Evolutionary conservation across 1,139 yeast species (phyloP).

Genomic region (Kodamaea fungicola): DNA sequence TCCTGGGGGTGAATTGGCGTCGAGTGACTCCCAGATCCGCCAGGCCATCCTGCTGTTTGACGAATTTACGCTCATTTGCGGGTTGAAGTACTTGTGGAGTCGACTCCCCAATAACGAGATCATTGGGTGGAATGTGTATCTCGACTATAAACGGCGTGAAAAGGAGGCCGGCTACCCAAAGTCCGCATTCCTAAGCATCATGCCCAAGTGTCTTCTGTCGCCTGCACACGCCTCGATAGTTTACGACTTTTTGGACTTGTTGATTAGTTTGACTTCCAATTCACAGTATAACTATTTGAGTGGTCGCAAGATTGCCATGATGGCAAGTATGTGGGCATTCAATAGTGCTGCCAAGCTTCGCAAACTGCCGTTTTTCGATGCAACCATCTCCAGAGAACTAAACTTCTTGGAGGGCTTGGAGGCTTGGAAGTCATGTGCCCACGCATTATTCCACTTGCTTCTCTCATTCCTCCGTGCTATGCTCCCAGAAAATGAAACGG

Average conservation of each 20-base stretch:
- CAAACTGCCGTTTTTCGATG: constrained; percentile 39
- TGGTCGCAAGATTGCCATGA: constrained; percentile 74
- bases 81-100: constrained; percentile 82
- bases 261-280: constrained; percentile 79
- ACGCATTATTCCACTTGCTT: constrained; percentile 79
- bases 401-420: constrained; percentile 69
- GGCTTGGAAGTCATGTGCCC: constrained; percentile 78
- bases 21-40: constrained; percentile 30
- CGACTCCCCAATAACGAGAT: constrained; percentile 76
- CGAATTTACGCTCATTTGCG: constrained; percentile 67
- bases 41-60: constrained; percentile 46
- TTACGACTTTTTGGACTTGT: constrained; percentile 77
- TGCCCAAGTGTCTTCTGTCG: constrained; percentile 80
- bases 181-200: constrained; percentile 69
- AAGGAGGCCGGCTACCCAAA: constrained; percentile 62
- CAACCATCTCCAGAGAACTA: constrained; percentile 33
- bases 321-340: constrained; percentile 92
- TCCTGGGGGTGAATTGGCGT: constrained; percentile 48
- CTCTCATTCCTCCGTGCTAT: constrained; percentile 77
- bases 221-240: constrained; percentile 89
- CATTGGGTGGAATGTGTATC: constrained; percentile 83
- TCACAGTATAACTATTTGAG: constrained; percentile 75
- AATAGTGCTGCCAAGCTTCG: constrained; percentile 27
- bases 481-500: constrained; percentile 63
- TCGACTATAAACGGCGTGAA: constrained; percentile 65